Evolutionary conservation across 2,329 filamentous ascomycete genomes (phyloP), one percentile per base, ranked within the genome.

Genomic region (Parastagonospora nodorum): DNA sequence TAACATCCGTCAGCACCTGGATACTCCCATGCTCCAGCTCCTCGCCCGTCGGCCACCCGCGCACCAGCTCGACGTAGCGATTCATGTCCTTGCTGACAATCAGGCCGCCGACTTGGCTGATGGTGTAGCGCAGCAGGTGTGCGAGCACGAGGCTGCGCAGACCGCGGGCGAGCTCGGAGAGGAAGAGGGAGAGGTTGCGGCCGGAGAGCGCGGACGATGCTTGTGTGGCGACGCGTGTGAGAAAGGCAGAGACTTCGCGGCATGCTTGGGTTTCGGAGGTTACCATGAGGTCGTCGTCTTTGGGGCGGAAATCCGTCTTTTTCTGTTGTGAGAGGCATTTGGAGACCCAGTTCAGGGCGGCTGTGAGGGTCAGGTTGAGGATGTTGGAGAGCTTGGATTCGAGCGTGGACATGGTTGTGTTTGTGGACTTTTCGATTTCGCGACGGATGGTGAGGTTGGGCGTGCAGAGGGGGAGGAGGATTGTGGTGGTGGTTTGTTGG

Each of bases 11-110:
- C 53, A 99, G 77, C 39, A 96, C 84, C 77, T 99, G 93, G 59
- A 97, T 84, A 46, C 85, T 69, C 0, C 69, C 72, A 1, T 63
- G 53, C 53, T 78, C 78, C 43, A 80, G 84, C 19, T 82, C 81
- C 61, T 84, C 82, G 42, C 86, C 84, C 35, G 80, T 65, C 1
- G 88, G 84, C 91, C 92, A 97, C 30, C 86, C 86, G 55, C 90
- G 86, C 58, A 99, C 81, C 9, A 96, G 85, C 53, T 92, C 88
- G 8, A 90, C 89, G 73, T 99, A 99, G 69, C 91, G 92, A 31
- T 91, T 90, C 72, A 97, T 92, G 71, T 99, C 94, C 77, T 97
- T 96, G 31, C 89, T 93, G 24, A 97, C 90, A 84, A 97, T 94
- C 40, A 99, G 84, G 2, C 92, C 94, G 54, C 94, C 94, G 0